Evolutionary conservation across 768 basidiomycete species (phyloP), one percentile per base, ranked within the genome.

Genomic region (Tulasnella sp.): DNA sequence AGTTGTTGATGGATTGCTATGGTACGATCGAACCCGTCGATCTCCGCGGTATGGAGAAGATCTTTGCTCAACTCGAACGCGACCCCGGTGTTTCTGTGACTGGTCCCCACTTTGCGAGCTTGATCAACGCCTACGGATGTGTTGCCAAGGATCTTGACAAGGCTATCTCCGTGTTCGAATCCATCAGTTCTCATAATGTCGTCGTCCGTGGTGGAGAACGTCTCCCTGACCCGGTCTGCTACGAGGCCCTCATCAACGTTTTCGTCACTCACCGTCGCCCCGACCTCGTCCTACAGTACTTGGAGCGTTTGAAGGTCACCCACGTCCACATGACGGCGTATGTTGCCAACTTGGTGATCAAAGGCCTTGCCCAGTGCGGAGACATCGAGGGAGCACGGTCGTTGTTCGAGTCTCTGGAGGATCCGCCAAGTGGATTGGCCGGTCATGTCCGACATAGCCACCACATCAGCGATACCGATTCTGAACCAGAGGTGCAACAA

Each of bases 301-400:
- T 84, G 34, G 66, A 71, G 31, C 77, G 79, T 57, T 80, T 97
- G 72, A 71, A 69, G 21, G 63, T 69, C 1, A 72, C 76, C 5
- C 80, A 80, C 31, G 79, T 92, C 6, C 84, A 86, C 64, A 84
- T 91, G 80, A 97, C 93, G 2, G 92, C 94, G 5, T 99, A 99
- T 69, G 86, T 97, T 62, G 86, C 84, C 25, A 97, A 97, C 71
- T 74, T 83, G 57, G 71, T 70, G 52, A 86, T 91, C 71, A 78
- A 80, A 66, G 82, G 81, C 0, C 81, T 81, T 63, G 75, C 92
- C 0, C 77, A 81, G 25, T 75, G 74, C 1, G 83, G 83, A 15
- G 73, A 84, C 39, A 73, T 97, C 53, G 81, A 79, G 14, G 73
- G 78, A 54, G 83, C 94, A 1, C 75, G 93, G 35, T 69, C 67